phyloP scores from a whole-genome alignment of 2,329 filamentous ascomycete genomes.

The Nectriaceae sp. region DNA sequence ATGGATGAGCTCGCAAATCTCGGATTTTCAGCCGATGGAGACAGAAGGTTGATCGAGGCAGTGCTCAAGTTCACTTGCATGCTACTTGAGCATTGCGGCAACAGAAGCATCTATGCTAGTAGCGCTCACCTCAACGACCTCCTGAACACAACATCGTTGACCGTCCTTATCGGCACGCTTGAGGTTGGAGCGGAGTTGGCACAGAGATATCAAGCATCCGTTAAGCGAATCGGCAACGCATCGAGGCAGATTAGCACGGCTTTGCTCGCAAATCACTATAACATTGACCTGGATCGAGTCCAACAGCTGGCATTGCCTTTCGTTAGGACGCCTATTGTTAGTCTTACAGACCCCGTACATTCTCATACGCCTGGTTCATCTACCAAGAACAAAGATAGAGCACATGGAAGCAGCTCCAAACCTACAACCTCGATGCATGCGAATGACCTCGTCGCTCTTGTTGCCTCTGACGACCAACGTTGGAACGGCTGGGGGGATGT shows the following conservation, averaged over 20 bases:
- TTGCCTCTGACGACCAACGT: conserved; percentile 56
- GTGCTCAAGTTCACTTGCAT: conserved; percentile 85
- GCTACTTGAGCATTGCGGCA: conserved; percentile 92
- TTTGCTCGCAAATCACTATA: conserved; percentile 82
- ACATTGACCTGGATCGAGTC: conserved; percentile 76
- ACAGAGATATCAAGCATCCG: conserved; percentile 87
- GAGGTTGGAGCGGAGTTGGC: conserved; percentile 83
- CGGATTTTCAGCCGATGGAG: conserved; percentile 73
- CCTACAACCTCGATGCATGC: conserved; percentile 66
- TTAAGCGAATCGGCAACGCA: conserved; percentile 71
- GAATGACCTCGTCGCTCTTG: conserved; percentile 80
- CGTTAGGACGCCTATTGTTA: conserved; percentile 65
- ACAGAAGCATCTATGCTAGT: conserved; percentile 93
- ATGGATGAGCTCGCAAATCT: conserved; percentile 52
- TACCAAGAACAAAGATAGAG: conserved; percentile 77
- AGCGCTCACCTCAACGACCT: conserved; percentile 87
- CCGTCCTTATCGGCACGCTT: conserved; percentile 76
- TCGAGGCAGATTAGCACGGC: conserved; percentile 69
- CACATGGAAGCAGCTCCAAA: conserved; percentile 40
- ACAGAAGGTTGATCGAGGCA: conserved; percentile 75
- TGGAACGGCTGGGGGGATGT: conserved; percentile 84
- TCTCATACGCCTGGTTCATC: conserved; percentile 56
- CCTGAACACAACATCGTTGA: conserved; percentile 81
- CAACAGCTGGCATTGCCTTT: conserved; percentile 84
- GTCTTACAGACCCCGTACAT: conserved; percentile 53